A percentile compares a stretch with the other conserved stretches of the same genome.
Evolutionary conservation across 2,329 filamentous ascomycete genomes (phyloP).

Genomic region (Didymella pinodella): DNA sequence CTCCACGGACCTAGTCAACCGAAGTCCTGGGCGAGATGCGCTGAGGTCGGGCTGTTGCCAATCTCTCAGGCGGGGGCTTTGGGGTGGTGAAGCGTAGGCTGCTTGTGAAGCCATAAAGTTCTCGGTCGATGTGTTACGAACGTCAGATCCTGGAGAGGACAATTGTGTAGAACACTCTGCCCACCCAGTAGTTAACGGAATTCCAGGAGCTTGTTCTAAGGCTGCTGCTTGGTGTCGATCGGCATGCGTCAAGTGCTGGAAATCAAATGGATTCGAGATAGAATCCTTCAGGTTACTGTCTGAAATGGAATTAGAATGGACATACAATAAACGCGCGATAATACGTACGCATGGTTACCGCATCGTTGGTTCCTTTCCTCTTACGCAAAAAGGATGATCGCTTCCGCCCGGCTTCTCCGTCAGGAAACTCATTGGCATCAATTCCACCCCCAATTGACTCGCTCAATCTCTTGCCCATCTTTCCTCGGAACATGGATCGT

Average conservation of each 20-base stretch:
- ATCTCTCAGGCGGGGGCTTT: conserved; percentile 32
- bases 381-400: conserved; percentile 48
- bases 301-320: conserved; percentile 14
- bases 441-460: conserved; percentile 38
- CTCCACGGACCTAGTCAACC: conserved; percentile 53
- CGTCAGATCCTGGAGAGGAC: conserved; percentile 5
- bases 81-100: conserved; percentile 34
- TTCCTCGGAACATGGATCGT: conserved; percentile 47
- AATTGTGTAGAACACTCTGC: conserved; percentile 9
- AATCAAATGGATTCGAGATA: conserved; percentile 70
- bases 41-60: conserved; percentile 23
- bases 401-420: conserved; percentile 36
- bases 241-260: conserved; percentile 70
- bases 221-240: conserved; percentile 62
- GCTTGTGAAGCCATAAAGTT: conserved; percentile 20
- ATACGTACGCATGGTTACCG: conserved; percentile 40
- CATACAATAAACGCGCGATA: not conserved
- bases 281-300: conserved; percentile 40
- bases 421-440: conserved; percentile 35
- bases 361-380: conserved; percentile 33
- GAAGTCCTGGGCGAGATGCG: conserved; percentile 31
- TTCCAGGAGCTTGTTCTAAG: conserved; percentile 60
- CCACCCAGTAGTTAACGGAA: conserved; percentile 56
- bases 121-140: conserved; percentile 11
- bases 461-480: conserved; percentile 47